Percentiles rank a stretch among this genome's conserved stretches.
phyloP scores from a whole-genome alignment of 2,329 filamentous ascomycete species.

The Podosphaera fusca region DNA sequence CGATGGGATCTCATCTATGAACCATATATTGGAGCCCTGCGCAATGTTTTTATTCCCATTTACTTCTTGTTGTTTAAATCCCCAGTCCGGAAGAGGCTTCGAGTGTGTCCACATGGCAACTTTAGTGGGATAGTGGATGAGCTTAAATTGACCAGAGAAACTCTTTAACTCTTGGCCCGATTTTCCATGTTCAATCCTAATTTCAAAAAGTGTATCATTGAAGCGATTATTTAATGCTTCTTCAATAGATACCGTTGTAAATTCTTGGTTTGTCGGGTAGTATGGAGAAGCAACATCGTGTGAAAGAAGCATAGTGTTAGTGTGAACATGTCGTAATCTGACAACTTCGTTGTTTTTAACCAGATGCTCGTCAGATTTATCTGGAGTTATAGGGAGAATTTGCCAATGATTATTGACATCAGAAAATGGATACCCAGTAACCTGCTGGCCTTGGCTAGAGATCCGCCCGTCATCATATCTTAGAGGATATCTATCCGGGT shows the following conservation, averaged over 20 bases:
- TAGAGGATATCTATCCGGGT: conserved; percentile 69
- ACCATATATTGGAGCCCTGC: conserved; percentile 84
- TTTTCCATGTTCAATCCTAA: conserved; percentile 76
- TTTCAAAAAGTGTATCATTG: conserved; percentile 83
- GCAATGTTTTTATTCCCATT: conserved; percentile 94
- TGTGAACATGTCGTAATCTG: conserved; percentile 66
- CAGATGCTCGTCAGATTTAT: conserved; percentile 32
- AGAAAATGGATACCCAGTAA: conserved; percentile 93
- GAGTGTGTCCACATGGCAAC: conserved; percentile 99
- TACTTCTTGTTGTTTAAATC: conserved; percentile 90
- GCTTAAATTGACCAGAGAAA: conserved; percentile 80
- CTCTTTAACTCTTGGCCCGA: conserved; percentile 65
- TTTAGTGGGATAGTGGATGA: conserved; percentile 82
- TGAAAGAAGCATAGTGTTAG: conserved; percentile 66
- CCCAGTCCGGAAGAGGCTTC: conserved; percentile 91
- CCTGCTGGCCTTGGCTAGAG: conserved; percentile 92
- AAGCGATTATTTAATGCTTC: conserved; percentile 50
- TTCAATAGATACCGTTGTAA: conserved; percentile 57
- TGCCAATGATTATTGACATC: conserved; percentile 99
- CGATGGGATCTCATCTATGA: conserved; percentile 74
- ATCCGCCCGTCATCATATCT: conserved; percentile 94
- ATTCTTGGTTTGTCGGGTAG: conserved; percentile 95
- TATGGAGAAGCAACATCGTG: conserved; percentile 95
- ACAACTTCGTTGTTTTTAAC: conserved; percentile 72
- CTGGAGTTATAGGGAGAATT: conserved; percentile 47